Base-by-base conservation (phyloP, 2,329 filamentous ascomycete genomes). In the Diaporthe citrichinensis region DNA sequence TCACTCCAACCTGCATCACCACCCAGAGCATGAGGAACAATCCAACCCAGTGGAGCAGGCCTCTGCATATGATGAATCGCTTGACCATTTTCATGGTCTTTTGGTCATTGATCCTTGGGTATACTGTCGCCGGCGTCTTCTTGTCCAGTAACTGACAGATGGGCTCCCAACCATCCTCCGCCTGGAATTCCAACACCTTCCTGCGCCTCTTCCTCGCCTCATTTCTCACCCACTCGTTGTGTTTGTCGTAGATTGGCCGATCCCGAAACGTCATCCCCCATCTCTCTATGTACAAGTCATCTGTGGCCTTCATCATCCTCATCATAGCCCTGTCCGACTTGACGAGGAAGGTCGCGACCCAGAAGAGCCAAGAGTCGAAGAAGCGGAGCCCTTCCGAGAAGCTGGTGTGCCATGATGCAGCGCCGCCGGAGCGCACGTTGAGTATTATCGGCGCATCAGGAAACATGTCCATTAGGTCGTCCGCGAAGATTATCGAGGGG, bases 401-500 rank as follows among this genome's bases (percentile, higher is more conserved):
- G 61, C 67, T 72, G 25, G 20, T 36, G 53, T 74, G 59, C 75
- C 75, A 76, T 10, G 57, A 36, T 5, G 31, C 41, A 12, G 73
- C 67, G 20, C 75, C 73, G 51, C 72, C 75, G 28, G 55, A 53
- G 51, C 75, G 65, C 41, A 41, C 53, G n/a, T 85, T 85, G 1
- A 85, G 73, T 0, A 85, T 77, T 6, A 85, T 67, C 1, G 78
- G 76, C 1, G 82, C 82, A 3, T 84, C 81, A 0, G 83, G 83
- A 9, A 83, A 85, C 78, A 84, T 81, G 41, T 85, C 84, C 82
- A 85, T 84, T 49, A 85, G 75, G 53, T 85, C 84, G 14, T 82
- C 80, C 0, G 80, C 77, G 76, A 85, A 85, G 55, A 78, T 78
- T 5, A 81, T 78, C 1, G 78, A 81, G 0, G 84, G 83, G 17